These are phyloP conservation scores for Meyerozyma sp. DNA, from an alignment of 1,139 yeast genomes.

Conservation along the genomic window DNA sequence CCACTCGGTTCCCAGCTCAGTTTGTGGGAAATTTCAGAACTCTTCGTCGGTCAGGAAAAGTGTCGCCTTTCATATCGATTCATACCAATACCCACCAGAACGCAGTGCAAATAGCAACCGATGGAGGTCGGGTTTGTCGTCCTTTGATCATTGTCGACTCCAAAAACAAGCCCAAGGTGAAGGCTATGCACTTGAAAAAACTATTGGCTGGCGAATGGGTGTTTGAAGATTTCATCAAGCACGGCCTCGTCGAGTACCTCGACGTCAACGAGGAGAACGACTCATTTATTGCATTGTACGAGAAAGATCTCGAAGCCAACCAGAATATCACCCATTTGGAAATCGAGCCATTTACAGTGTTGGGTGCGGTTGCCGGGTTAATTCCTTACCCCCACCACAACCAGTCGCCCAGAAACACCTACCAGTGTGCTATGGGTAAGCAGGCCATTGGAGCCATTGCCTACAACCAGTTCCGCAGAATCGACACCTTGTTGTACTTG, in stretches of 20 bases:
- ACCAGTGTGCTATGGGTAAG: slow-evolving; percentile 99
- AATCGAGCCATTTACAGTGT: slow-evolving; percentile 91
- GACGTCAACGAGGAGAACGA: slow-evolving; percentile 99
- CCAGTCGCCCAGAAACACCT: slow-evolving; percentile 97
- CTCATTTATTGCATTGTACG: slow-evolving; percentile 87
- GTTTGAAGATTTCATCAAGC: slow-evolving; percentile 81
- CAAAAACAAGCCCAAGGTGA: slow-evolving; percentile 61
- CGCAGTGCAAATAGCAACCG: slow-evolving; percentile 97
- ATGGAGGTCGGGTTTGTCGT: slow-evolving; percentile 97
- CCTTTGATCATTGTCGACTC: slow-evolving; percentile 77
- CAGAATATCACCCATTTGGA: slow-evolving; percentile 75
- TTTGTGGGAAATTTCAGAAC: slow-evolving; percentile 76
- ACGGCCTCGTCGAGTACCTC: slow-evolving; percentile 89
- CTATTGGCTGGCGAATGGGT: slow-evolving; percentile 67
- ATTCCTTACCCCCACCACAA: slow-evolving; percentile 99
- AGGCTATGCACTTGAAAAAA: slow-evolving; percentile 58
- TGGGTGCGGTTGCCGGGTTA: slow-evolving; percentile 98
- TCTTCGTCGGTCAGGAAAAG: slow-evolving; percentile 77
- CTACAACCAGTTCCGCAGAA: slow-evolving; percentile 91
- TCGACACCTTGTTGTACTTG: slow-evolving; percentile 85
- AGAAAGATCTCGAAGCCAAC: slow-evolving; percentile 34
- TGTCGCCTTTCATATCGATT: slow-evolving; percentile 87
- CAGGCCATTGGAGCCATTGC: slow-evolving; percentile 99
- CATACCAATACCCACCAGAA: slow-evolving; percentile 84
- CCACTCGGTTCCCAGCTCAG: slow-evolving; percentile 77